Evolutionary conservation across 768 basidiomycete species (phyloP).

Genomic region (Xerocomus spinulosus): DNA sequence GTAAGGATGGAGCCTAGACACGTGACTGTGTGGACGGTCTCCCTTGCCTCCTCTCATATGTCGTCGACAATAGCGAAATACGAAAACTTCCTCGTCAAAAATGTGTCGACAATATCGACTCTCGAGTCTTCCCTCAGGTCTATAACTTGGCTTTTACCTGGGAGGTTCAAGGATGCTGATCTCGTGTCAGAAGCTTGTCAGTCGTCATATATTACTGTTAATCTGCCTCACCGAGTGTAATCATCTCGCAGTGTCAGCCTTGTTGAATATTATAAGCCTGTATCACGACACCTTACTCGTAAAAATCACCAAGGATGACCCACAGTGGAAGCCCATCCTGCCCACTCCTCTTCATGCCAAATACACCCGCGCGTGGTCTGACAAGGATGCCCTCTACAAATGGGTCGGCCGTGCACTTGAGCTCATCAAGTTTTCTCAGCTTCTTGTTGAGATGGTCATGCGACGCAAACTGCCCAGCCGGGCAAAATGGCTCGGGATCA

Average conservation of each 20-base stretch:
- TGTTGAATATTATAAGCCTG: slow-evolving; percentile 81
- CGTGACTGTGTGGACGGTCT: neutral
- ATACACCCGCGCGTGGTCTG: slow-evolving; percentile 85
- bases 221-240: slow-evolving; percentile 12
- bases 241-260: slow-evolving; percentile 66
- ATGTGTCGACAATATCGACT: slow-evolving; percentile 80
- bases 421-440: slow-evolving; percentile 73
- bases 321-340: slow-evolving; percentile 71
- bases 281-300: slow-evolving; percentile 94
- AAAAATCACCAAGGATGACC: slow-evolving; percentile 56
- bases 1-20: neutral
- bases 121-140: slow-evolving; percentile 86
- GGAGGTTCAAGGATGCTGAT: slow-evolving; percentile 96
- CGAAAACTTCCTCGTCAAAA: slow-evolving; percentile 78
- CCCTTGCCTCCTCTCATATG: slow-evolving; percentile 37
- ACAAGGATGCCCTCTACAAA: slow-evolving; percentile 65
- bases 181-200: slow-evolving; percentile 89
- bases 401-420: slow-evolving; percentile 74
- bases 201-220: slow-evolving; percentile 36
- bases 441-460: slow-evolving; percentile 87
- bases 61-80: slow-evolving; percentile 64
- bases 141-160: slow-evolving; percentile 92
- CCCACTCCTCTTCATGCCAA: slow-evolving; percentile 77
- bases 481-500: slow-evolving; percentile 69
- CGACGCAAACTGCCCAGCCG: slow-evolving; percentile 63